Evolutionary conservation across 345 rosid genomes (phyloP).

Genomic region (Capsella bursapastoris): DNA sequence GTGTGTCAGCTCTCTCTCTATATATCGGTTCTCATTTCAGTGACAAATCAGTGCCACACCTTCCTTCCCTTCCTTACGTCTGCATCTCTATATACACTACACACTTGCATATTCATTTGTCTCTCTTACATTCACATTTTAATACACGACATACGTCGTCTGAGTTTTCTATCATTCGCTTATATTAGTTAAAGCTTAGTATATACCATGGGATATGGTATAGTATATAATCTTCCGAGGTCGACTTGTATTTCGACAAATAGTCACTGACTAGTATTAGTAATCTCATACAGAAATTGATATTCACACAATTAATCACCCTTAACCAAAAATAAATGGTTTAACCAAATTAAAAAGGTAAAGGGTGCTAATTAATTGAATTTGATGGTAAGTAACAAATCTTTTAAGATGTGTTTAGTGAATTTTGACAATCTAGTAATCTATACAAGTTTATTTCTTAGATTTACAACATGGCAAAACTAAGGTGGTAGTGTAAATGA

Average conservation of each 20-base stretch:
- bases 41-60: constrained; percentile 39
- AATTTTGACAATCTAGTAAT: too few relatives aligned
- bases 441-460: constrained; percentile 37
- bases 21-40: constrained; percentile 36
- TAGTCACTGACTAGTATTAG: not conserved
- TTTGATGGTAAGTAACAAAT: not conserved
- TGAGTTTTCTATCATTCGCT: too few relatives aligned
- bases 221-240: too few relatives aligned
- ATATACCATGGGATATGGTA: too few relatives aligned
- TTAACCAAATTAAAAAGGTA: not conserved
- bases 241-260: too few relatives aligned
- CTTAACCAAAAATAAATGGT: not conserved
- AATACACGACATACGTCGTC: not conserved
- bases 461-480: constrained; percentile 40
- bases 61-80: constrained; percentile 33
- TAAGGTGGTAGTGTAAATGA: constrained; percentile 1
- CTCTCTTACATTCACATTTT: constrained; percentile 19
- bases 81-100: constrained; percentile 29
- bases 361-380: too few relatives aligned
- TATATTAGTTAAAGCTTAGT: too few relatives aligned
- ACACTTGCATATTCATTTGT: constrained; percentile 29
- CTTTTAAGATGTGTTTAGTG: not conserved
- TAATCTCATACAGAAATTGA: not conserved
- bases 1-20: constrained; percentile 50
- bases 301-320: not conserved